Base-by-base conservation (phyloP, 2,329 filamentous ascomycete genomes). In the Sporothrix euskadiensis region DNA sequence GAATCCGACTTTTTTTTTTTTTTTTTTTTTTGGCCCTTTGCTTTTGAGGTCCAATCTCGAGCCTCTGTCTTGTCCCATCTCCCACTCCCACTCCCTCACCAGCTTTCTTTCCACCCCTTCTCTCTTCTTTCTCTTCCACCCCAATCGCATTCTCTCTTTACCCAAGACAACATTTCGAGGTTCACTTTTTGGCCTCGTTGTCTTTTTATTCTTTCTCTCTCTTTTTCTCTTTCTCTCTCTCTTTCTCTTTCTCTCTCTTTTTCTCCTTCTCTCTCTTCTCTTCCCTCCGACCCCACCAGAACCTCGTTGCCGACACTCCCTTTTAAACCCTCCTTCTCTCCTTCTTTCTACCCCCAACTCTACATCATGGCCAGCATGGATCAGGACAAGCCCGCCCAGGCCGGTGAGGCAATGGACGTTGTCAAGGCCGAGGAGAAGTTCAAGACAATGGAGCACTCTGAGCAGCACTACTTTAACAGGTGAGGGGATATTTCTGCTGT, bases 381-480 rank as follows among this genome's bases (percentile, higher is more conserved):
- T 19, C 57, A 49, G n/a, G 39, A 49, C 59, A 72, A 66, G 70
- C 47, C 70, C 59, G 19, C 59, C 32, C 57, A 41, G 57, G 57
- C 12, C 57, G 61, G 61, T 19, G 83, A 84, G 77, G 83, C 84
- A 75, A 89, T 88, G 86, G 88, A 89, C 61, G 84, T 89, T 74
- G 88, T 88, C 80, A 81, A 84, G 77, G 88, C 88, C 68, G 88
- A 90, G 84, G 82, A 87, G 81, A 85, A 86, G 83, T 87, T 92
- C 83, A 90, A 91, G 81, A 82, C 85, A 78, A 91, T 97, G 88
- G 92, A 93, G 82, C 94, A 97, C 85, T 96, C 94, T 77, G 96
- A 99, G 87, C 94, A 97, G 83, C 96, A 98, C 84, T 99, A 98
- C 87, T 98, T 98, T 87, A 98, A 98, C 86, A 97, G 94, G 94